Evolutionary conservation across 164 flowering plant species (phyloP).

Genomic region (Macadamia tetraphylla): DNA sequence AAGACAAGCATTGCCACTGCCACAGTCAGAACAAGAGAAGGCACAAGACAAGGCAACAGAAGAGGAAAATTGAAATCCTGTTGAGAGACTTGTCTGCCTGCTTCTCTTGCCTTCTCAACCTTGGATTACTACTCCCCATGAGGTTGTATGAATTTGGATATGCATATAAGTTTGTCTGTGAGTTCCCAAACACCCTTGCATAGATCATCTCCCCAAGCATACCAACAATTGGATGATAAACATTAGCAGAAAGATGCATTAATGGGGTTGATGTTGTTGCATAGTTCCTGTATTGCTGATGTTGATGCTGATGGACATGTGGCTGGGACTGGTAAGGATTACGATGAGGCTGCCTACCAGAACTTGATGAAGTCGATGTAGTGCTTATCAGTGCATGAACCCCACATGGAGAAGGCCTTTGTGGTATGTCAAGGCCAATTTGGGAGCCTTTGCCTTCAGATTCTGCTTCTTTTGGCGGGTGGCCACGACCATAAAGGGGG

Average conservation of each 20-base stretch:
- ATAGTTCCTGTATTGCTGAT: slow-evolving; percentile 18
- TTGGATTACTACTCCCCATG: slow-evolving; percentile 19
- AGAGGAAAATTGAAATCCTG: slow-evolving; percentile 44
- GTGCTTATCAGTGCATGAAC: slow-evolving; percentile 14
- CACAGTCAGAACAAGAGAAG: slow-evolving; percentile 39
- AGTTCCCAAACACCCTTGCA: slow-evolving; percentile 44
- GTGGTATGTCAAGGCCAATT: slow-evolving; percentile 28
- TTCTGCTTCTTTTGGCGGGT: slow-evolving; percentile 20
- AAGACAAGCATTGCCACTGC: not conserved
- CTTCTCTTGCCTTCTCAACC: slow-evolving; percentile 38
- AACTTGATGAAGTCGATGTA: slow-evolving; percentile 6
- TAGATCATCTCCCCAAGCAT: slow-evolving; percentile 56
- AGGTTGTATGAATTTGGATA: slow-evolving; percentile 26
- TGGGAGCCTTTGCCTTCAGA: slow-evolving; percentile 14
- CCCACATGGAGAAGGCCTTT: slow-evolving; percentile 44
- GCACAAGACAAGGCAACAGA: slow-evolving; percentile 45
- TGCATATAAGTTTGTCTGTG: slow-evolving; percentile 22
- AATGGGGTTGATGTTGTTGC: slow-evolving; percentile 11
- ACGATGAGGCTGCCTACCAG: slow-evolving; percentile 18
- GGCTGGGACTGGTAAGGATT: slow-evolving; percentile 15
- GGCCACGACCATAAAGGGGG: slow-evolving; percentile 75
- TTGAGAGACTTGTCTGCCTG: slow-evolving; percentile 36
- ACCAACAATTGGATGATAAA: slow-evolving; percentile 32
- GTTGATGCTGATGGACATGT: slow-evolving; percentile 22
- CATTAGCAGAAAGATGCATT: slow-evolving; percentile 18